phyloP scores from a whole-genome alignment of 2,329 filamentous ascomycete genomes.

The Colletotrichum salicis region DNA sequence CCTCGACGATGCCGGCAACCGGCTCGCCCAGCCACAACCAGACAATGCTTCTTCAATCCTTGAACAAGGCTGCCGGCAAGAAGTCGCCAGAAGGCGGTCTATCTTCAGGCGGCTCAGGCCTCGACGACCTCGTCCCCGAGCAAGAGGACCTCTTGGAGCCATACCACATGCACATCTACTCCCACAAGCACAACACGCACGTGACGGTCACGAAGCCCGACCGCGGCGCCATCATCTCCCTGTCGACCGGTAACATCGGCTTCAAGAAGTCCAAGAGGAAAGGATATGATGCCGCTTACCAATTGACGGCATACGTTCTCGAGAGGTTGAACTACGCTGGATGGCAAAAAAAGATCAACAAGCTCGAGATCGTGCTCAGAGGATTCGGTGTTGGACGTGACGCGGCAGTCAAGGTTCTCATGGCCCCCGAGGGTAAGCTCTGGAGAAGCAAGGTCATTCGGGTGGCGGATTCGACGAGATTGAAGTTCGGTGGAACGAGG shows the following conservation, averaged over 20 bases:
- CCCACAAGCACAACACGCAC: slow-evolving; percentile 94
- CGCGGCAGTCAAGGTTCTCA: slow-evolving; percentile 86
- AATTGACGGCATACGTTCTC: slow-evolving; percentile 85
- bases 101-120: not conserved
- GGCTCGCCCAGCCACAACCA: slow-evolving; percentile 43
- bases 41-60: slow-evolving; percentile 52
- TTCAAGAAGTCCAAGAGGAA: slow-evolving; percentile 85
- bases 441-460: slow-evolving; percentile 79
- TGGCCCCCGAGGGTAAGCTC: slow-evolving; percentile 84
- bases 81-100: not conserved
- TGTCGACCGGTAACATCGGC: slow-evolving; percentile 89
- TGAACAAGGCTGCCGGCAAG: slow-evolving; percentile 44
- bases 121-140: slow-evolving; percentile 40
- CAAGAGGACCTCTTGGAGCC: slow-evolving; percentile 63
- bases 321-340: slow-evolving; percentile 85
- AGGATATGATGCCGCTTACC: slow-evolving; percentile 91
- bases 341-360: slow-evolving; percentile 78
- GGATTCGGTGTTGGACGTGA: slow-evolving; percentile 91
- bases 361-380: slow-evolving; percentile 82
- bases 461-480: slow-evolving; percentile 85
- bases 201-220: slow-evolving; percentile 89
- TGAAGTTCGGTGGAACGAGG: slow-evolving; percentile 96
- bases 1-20: too few species aligned
- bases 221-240: slow-evolving; percentile 79
- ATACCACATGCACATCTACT: slow-evolving; percentile 87